These are phyloP conservation scores for Chaetoceros tenuissimus DNA, from an alignment of 108 stramenopile species.

Conservation along the genomic window DNA sequence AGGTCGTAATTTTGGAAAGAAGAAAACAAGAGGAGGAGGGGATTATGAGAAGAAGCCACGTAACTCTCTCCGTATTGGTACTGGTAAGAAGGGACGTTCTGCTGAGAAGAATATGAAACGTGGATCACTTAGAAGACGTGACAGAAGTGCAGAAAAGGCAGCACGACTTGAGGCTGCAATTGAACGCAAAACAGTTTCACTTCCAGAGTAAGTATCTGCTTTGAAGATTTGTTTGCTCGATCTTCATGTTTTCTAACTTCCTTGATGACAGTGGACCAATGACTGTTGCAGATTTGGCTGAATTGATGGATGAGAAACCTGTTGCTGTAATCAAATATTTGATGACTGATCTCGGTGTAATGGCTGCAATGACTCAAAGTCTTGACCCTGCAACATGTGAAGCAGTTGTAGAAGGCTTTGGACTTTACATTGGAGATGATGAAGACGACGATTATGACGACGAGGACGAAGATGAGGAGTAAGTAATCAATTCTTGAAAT, in stretches of 20 bases:
- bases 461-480: slow-evolving; percentile 60
- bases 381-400: slow-evolving; percentile 77
- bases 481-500: slow-evolving; percentile 1
- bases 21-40: slow-evolving; percentile 13
- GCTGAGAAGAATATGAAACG: slow-evolving; percentile 37
- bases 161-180: slow-evolving; percentile 53
- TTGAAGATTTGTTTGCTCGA: background rate
- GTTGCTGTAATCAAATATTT: slow-evolving; percentile 89
- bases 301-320: slow-evolving; percentile 73
- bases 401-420: slow-evolving; percentile 86
- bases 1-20: slow-evolving; percentile 19
- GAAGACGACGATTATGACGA: slow-evolving; percentile 46
- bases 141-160: slow-evolving; percentile 58
- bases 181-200: slow-evolving; percentile 53
- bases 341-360: slow-evolving; percentile 90
- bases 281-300: slow-evolving; percentile 73
- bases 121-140: slow-evolving; percentile 63
- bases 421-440: slow-evolving; percentile 60
- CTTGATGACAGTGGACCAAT: slow-evolving; percentile 47
- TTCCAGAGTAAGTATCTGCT: slow-evolving; percentile 66
- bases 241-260: slow-evolving; percentile 1
- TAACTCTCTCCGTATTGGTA: slow-evolving; percentile 57
- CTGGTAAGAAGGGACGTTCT: slow-evolving; percentile 51
- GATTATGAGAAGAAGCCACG: slow-evolving; percentile 21
- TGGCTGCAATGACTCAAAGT: slow-evolving; percentile 87